Percentiles rank a stretch among this genome's conserved stretches.
phyloP scores from a whole-genome alignment of 805 yeast species.

The Lachancea waltii region DNA sequence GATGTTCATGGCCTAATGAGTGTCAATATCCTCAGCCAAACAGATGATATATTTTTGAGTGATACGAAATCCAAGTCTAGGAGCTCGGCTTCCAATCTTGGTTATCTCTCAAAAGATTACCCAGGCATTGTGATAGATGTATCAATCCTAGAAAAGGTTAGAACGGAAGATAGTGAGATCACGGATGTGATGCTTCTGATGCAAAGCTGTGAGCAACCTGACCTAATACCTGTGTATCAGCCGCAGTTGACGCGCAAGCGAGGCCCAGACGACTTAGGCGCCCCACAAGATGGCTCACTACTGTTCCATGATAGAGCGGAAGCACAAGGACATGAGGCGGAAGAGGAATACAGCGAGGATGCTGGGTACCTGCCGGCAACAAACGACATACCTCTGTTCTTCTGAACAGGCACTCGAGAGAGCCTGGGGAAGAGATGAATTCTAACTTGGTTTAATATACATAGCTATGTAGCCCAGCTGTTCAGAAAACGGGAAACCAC shows the following conservation, averaged over 20 bases:
- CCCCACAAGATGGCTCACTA: slow-evolving; percentile 1
- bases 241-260: background rate
- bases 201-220: slow-evolving; percentile 16
- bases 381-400: slow-evolving; percentile 13
- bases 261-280: background rate
- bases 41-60: slow-evolving; percentile 24
- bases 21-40: slow-evolving; percentile 40
- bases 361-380: slow-evolving; percentile 9
- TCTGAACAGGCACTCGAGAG: background rate
- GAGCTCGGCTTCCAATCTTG: background rate
- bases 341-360: background rate
- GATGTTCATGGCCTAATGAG: slow-evolving; percentile 46
- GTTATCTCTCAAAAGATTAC: slow-evolving; percentile 30
- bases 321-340: background rate
- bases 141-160: slow-evolving; percentile 32
- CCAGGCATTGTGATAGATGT: slow-evolving; percentile 39
- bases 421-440: background rate
- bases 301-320: background rate
- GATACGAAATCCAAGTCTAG: slow-evolving; percentile 16
- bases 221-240: slow-evolving; percentile 2
- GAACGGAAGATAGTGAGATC: slow-evolving; percentile 18
- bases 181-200: slow-evolving; percentile 23
- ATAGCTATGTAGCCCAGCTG: slow-evolving; percentile 1
- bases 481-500: background rate
- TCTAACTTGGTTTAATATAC: slow-evolving; percentile 3